Conservation (phyloP, 768 basidiomycete species). For the Tricholoma furcatifolium region DNA sequence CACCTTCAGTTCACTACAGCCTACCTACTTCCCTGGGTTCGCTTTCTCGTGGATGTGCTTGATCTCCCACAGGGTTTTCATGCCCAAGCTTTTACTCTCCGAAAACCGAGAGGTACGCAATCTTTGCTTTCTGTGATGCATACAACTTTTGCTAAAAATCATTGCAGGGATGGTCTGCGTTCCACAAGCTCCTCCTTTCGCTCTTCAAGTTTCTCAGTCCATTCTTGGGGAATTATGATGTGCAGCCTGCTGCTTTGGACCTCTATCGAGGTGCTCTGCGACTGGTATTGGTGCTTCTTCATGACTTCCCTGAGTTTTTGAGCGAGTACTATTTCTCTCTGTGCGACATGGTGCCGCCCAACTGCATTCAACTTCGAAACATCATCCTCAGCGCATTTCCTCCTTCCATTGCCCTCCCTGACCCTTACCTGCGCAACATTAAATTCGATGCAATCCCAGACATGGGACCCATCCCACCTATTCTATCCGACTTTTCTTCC, state of each 20-base stretch:
- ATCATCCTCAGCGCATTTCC: slow-evolving; percentile 97
- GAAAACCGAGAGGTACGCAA: slow-evolving; percentile 79
- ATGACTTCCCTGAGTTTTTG: slow-evolving; percentile 98
- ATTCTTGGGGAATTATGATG: slow-evolving; percentile 81
- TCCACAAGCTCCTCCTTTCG: slow-evolving; percentile 91
- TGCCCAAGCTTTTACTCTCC: slow-evolving; percentile 89
- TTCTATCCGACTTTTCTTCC: slow-evolving; percentile 88
- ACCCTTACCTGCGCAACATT: slow-evolving; percentile 77
- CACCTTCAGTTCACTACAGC: slow-evolving; percentile 93
- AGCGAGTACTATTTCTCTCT: slow-evolving; percentile 96
- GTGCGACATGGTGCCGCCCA: slow-evolving; percentile 88
- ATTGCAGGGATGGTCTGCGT: slow-evolving; percentile 85
- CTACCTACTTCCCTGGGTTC: slow-evolving; percentile 95
- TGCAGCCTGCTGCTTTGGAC: slow-evolving; percentile 78
- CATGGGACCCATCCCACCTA: slow-evolving; percentile 89
- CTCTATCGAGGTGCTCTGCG: slow-evolving; percentile 90
- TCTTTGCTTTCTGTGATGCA: background rate
- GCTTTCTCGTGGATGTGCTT: slow-evolving; percentile 98
- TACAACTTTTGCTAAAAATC: slow-evolving; percentile 8
- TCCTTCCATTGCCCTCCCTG: slow-evolving; percentile 72
- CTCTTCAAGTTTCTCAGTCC: slow-evolving; percentile 94
- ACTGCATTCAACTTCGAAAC: slow-evolving; percentile 95
- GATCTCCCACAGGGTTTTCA: slow-evolving; percentile 94
- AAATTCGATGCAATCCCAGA: slow-evolving; percentile 79
- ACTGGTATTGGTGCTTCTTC: slow-evolving; percentile 90